Conservation (phyloP, 2,329 filamentous ascomycete genomes). For the Alternaria infectoria region DNA sequence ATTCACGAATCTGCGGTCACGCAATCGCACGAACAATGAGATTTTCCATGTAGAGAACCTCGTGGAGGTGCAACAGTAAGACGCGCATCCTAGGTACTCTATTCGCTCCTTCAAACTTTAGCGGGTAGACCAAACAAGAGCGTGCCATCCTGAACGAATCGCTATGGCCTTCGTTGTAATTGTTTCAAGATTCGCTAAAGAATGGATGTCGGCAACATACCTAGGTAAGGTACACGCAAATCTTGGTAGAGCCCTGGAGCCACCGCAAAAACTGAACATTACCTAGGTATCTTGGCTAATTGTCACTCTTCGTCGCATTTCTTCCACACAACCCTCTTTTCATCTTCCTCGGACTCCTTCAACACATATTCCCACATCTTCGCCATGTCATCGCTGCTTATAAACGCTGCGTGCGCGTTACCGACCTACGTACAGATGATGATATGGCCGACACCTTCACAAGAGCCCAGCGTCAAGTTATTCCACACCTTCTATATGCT, state of each 20-base stretch:
- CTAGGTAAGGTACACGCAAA: background rate
- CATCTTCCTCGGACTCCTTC: background rate
- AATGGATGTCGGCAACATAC: background rate
- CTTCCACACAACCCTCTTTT: background rate
- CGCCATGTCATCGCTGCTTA: background rate
- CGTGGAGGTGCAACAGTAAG: too few relatives aligned
- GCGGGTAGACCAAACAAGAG: background rate
- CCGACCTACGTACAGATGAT: background rate
- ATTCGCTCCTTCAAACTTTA: background rate
- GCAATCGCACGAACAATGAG: too few relatives aligned
- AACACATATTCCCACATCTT: background rate
- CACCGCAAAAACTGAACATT: background rate
- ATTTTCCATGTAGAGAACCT: too few relatives aligned
- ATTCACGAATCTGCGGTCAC: too few relatives aligned
- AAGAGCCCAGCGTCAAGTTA: background rate
- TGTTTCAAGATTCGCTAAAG: background rate
- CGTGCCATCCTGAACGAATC: background rate
- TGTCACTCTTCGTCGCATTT: background rate
- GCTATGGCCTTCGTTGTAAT: background rate
- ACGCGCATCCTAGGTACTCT: background rate
- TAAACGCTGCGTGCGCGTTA: background rate
- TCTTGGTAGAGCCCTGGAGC: background rate
- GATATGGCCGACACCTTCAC: background rate
- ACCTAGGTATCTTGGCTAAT: background rate
- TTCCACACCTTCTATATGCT: background rate